Evolutionary conservation across 2,329 filamentous ascomycete genomes (phyloP).

Genomic region (Thermomyces lanuginosus): DNA sequence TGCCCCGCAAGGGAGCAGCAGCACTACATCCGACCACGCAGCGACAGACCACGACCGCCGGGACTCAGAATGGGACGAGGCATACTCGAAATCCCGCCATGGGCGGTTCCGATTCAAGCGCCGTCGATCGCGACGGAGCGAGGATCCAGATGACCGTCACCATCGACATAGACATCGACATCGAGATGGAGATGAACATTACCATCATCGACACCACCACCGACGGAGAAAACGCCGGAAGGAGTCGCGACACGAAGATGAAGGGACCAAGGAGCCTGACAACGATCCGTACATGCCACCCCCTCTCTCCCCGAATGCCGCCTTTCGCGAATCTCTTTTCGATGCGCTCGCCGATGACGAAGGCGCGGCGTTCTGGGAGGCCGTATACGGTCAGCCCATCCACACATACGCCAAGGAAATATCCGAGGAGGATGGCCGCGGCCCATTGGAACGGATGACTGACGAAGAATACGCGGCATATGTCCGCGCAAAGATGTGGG

Average conservation of each 20-base stretch:
- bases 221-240: constrained; percentile 14
- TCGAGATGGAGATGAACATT: constrained; percentile 4
- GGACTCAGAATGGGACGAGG: too few relatives aligned
- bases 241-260: too few relatives aligned
- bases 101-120: constrained; percentile 22
- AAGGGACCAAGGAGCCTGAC: too few relatives aligned
- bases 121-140: constrained; percentile 6
- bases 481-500: constrained; percentile 85
- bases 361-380: constrained; percentile 86
- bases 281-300: too few relatives aligned
- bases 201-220: constrained; percentile 10
- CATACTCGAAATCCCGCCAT: constrained; percentile 8
- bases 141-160: constrained; percentile 1
- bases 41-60: too few relatives aligned
- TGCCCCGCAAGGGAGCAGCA: too few relatives aligned
- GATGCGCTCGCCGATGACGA: constrained; percentile 96
- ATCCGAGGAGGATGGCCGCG: constrained; percentile 31
- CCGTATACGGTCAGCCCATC: constrained; percentile 89
- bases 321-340: constrained; percentile 87
- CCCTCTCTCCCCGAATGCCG: constrained; percentile 49
- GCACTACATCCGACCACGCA: too few relatives aligned
- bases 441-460: constrained; percentile 62
- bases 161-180: constrained; percentile 3
- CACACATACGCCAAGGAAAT: constrained; percentile 53
- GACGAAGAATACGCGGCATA: constrained; percentile 84